These are phyloP conservation scores for Chondrus crispus DNA, from an alignment of 23 red algal species.

Conservation along the genomic window DNA sequence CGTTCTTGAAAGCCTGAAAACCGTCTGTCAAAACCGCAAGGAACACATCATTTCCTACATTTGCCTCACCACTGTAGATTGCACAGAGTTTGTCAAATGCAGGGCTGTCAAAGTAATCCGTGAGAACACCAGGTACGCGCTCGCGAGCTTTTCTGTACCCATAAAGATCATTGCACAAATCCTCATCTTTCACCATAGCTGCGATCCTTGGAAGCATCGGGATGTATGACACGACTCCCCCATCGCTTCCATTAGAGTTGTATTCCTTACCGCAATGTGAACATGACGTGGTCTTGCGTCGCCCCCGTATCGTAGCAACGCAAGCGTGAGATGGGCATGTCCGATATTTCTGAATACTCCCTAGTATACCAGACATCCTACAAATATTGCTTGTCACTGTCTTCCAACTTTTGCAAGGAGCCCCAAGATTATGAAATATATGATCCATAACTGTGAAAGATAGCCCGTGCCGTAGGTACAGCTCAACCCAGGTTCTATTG, in stretches of 20 bases:
- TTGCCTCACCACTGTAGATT: neutral
- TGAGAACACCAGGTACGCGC: no score
- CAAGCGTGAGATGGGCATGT: neutral
- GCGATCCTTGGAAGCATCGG: neutral
- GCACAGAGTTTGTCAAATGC: neutral
- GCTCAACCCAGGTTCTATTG: no score
- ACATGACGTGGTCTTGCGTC: neutral
- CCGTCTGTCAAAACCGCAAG: neutral
- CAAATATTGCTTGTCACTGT: neutral
- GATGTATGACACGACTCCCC: neutral
- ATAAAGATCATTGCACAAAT: neutral
- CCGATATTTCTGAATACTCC: neutral
- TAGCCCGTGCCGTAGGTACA: no score
- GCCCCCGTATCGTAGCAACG: neutral
- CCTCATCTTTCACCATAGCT: neutral
- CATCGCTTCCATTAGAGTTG: neutral
- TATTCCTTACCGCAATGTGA: neutral
- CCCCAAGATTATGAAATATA: neutral
- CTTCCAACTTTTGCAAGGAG: constrained; percentile 6
- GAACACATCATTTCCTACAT: neutral
- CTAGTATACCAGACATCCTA: neutral
- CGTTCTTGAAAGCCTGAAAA: neutral
- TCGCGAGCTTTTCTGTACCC: neutral
- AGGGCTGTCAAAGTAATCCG: neutral
- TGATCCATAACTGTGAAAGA: neutral